Base-by-base conservation (phyloP, 163 green algal species). In the Volvox carteri region DNA sequence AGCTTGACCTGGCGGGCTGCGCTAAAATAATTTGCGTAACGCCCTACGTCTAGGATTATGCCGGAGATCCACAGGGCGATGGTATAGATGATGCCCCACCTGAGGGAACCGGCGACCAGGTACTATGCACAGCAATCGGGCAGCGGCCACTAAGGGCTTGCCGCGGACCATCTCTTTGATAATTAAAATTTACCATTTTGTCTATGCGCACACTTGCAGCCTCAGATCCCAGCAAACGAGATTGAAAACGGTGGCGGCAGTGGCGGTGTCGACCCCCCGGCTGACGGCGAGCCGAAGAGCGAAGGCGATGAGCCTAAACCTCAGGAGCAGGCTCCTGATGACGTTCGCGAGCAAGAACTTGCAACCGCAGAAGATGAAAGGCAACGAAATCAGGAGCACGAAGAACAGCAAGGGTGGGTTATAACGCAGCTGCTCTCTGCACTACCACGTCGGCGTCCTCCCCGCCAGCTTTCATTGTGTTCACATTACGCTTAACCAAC, bases 321-420 rank as follows among this genome's bases (percentile, higher is more conserved):
- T 28, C 77, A 9, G 14, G 83, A 73, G 28, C 68, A 88, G 37
- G 35, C 6, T 6, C 23, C 54, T 5, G 72, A 84, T 8, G 54
- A 25, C 4, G n/a, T 41, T 19, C n/a, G 67, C 25, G 72, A 89
- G 84, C 84, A 89, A 41, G 84, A 89, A 73, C 52, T 77, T 4
- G 84, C 72, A 7, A 89, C 54, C 2, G 84, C 72, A 1, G 84
- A 89, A 72, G 84, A 89, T 8, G 72, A 89, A 52, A 52, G 50
- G 5, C 84, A 89, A 54, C 28, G 72, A 5, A 46, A 89, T 41
- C 50, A 89, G 72, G 84, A 84, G 68, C 50, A 84, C 39, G 50
- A 89, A 35, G n/a, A 89, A 33, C 37, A 84, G 54, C 54, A 84
- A 7, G 52, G 46, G 80, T 87, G 46, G 56, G 80, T 75, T 18